These are phyloP conservation scores for Aspergillus ibericus DNA, from an alignment of 2,329 filamentous ascomycete genomes.

Conservation along the genomic window DNA sequence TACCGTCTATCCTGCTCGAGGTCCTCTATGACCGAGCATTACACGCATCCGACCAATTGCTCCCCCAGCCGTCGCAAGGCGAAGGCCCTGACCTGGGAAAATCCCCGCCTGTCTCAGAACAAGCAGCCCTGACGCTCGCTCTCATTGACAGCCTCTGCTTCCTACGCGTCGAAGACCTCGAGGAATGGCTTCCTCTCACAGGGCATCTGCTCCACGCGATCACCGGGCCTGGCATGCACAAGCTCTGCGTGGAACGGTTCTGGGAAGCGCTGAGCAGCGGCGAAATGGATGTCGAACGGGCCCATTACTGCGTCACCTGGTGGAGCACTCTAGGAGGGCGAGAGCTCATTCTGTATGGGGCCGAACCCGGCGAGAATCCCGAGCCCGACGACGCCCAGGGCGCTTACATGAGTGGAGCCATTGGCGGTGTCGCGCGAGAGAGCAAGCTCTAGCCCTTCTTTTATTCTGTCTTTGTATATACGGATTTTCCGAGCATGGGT, in stretches of 20 bases:
- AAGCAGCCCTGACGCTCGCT: conserved; percentile 72
- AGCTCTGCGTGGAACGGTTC: conserved; percentile 68
- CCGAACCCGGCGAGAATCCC: conserved; percentile 16
- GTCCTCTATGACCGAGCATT: conserved; percentile 68
- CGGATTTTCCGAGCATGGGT: background rate
- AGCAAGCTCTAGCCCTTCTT: conserved; percentile 52
- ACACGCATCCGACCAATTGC: conserved; percentile 53
- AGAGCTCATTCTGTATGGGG: conserved; percentile 55
- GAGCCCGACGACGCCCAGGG: conserved; percentile 32
- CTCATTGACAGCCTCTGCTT: conserved; percentile 77
- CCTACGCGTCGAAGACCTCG: conserved; percentile 66
- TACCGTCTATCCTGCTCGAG: conserved; percentile 80
- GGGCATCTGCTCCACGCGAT: conserved; percentile 68
- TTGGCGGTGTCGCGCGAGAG: conserved; percentile 39
- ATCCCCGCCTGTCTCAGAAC: conserved; percentile 60
- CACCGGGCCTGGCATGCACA: conserved; percentile 60
- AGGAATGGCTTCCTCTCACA: conserved; percentile 76
- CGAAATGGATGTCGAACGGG: conserved; percentile 85
- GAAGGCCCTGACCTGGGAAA: conserved; percentile 35
- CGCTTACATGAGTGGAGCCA: conserved; percentile 57
- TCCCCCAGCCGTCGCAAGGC: conserved; percentile 42
- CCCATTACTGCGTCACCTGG: conserved; percentile 77
- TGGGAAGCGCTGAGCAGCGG: conserved; percentile 77
- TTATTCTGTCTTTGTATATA: background rate
- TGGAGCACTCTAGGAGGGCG: conserved; percentile 70